These are phyloP conservation scores for Orbilia oligospora DNA, from an alignment of 2,329 filamentous ascomycete species.

Conservation along the genomic window DNA sequence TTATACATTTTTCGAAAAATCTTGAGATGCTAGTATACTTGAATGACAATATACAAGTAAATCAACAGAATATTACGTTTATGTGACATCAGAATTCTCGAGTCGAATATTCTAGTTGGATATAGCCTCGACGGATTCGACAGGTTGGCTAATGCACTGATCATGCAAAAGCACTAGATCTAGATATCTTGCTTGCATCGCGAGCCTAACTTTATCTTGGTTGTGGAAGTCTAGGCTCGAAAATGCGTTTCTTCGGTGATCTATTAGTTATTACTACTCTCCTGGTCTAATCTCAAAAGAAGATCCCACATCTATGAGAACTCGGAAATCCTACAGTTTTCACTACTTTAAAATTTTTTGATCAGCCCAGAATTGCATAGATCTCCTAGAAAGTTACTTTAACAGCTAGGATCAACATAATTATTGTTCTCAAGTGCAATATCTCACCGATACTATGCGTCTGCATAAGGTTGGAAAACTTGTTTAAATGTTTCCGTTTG, in stretches of 20 bases:
- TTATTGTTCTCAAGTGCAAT: neutral
- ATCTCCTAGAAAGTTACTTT: neutral
- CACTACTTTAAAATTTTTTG: neutral
- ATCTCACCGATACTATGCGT: neutral
- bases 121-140: neutral
- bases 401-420: neutral
- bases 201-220: too few relatives aligned
- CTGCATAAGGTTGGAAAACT: conserved; percentile 8
- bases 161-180: too few relatives aligned
- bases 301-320: neutral
- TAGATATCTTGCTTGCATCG: too few relatives aligned
- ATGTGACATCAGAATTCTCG: conserved; percentile 3
- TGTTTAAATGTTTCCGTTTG: conserved; percentile 11
- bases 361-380: conserved; percentile 3
- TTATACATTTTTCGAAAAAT: neutral
- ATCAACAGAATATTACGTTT: neutral
- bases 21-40: neutral
- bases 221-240: too few relatives aligned
- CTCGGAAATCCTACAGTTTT: neutral
- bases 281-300: neutral
- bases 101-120: neutral
- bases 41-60: neutral
- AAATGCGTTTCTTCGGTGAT: too few relatives aligned
- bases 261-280: neutral
- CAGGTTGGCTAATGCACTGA: too few relatives aligned